These are phyloP conservation scores for Stemphylium beticola DNA, from an alignment of 2,329 filamentous ascomycete genomes.

Conservation along the genomic window DNA sequence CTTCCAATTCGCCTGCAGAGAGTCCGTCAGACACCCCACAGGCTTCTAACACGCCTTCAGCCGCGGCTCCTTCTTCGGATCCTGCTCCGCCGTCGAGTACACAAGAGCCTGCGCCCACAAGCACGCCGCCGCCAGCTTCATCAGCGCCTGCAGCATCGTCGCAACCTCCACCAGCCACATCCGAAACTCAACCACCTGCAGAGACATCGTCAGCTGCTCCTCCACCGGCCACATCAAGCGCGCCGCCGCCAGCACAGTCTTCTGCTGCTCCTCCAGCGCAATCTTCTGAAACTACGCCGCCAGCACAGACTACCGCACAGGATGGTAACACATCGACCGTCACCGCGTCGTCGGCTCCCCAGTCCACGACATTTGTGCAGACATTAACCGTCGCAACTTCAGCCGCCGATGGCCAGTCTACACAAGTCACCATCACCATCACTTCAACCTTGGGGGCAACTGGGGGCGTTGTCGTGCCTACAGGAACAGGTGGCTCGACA, in stretches of 20 bases:
- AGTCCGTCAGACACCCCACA: constrained; percentile 17
- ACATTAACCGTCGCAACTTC: constrained; percentile 35
- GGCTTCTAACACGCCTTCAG: constrained; percentile 25
- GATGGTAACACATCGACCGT: constrained; percentile 10
- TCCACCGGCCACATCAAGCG: constrained; percentile 17
- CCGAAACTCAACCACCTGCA: neutral
- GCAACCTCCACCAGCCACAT: constrained; percentile 12
- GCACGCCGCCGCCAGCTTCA: constrained; percentile 17
- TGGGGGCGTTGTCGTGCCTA: constrained; percentile 7
- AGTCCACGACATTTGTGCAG: constrained; percentile 21
- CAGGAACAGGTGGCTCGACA: constrained; percentile 8
- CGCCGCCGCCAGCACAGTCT: constrained; percentile 13
- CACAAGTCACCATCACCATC: constrained; percentile 25
- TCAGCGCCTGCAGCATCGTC: constrained; percentile 21
- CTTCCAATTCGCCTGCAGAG: constrained; percentile 21
- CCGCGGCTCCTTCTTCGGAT: constrained; percentile 14
- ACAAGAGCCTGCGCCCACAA: constrained; percentile 12
- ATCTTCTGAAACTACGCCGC: neutral
- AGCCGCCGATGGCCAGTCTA: constrained; percentile 28
- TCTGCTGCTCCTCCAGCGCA: constrained; percentile 9
- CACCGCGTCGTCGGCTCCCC: constrained; percentile 32
- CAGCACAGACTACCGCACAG: constrained; percentile 16
- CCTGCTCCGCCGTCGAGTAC: constrained; percentile 15
- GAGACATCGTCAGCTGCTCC: neutral
- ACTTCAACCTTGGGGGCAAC: constrained; percentile 21